Evolutionary conservation across 2,329 filamentous ascomycete genomes (phyloP).

Genomic region (Trichoderma koningii): DNA sequence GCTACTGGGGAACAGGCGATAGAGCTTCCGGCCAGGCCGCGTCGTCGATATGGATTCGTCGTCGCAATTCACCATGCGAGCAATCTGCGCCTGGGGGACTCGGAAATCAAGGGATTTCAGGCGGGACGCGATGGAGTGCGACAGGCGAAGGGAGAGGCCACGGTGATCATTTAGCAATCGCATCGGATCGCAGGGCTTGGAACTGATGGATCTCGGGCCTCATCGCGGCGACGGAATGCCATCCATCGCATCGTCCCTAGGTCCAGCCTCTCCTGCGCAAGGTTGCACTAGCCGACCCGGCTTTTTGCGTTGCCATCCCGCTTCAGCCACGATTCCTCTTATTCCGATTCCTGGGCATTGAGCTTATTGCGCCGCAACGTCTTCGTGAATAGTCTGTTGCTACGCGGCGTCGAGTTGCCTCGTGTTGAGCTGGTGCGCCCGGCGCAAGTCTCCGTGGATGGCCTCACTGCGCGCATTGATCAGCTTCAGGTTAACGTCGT

Average conservation of each 20-base stretch:
- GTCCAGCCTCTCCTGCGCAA: constrained; percentile 17
- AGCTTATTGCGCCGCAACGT: background rate
- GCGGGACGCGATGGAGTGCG: background rate
- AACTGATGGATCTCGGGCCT: background rate
- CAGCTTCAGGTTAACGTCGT: background rate
- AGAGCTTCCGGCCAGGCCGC: constrained; percentile 20
- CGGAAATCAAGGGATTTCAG: background rate
- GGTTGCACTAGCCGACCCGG: constrained; percentile 8
- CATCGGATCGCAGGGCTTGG: background rate
- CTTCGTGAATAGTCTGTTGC: background rate
- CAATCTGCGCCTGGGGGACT: background rate
- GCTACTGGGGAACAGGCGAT: constrained; percentile 23
- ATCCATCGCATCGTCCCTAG: background rate
- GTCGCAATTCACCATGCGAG: constrained; percentile 8
- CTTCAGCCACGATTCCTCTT: constrained; percentile 15
- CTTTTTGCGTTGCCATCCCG: constrained; percentile 12
- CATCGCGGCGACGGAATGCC: background rate
- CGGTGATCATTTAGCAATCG: background rate
- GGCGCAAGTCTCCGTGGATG: background rate
- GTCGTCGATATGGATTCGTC: background rate
- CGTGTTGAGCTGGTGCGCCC: background rate
- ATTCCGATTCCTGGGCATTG: constrained; percentile 3
- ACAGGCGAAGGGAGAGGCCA: background rate
- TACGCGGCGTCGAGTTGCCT: background rate
- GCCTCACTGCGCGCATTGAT: background rate